phyloP scores from a whole-genome alignment of 768 basidiomycete species.

The Tulasnella sp. region DNA sequence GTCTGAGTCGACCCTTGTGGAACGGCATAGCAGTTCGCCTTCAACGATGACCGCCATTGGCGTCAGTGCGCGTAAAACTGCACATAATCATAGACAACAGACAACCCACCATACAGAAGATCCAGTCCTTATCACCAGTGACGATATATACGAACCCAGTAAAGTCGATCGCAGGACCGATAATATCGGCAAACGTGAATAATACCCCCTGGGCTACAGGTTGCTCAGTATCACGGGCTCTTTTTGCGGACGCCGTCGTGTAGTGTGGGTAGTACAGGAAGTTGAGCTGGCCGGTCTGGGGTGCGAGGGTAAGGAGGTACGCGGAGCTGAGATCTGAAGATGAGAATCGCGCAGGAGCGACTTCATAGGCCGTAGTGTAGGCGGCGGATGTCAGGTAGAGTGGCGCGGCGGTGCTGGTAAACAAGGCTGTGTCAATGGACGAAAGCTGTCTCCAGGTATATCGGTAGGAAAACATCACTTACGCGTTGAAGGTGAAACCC shows the following conservation, averaged over 20 bases:
- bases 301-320: slow-evolving; percentile 17
- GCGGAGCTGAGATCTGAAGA: slow-evolving; percentile 1
- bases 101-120: slow-evolving; percentile 9
- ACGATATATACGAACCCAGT: slow-evolving; percentile 17
- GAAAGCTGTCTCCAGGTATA: too few species aligned
- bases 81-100: too few species aligned
- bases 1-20: too few species aligned
- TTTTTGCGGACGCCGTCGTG: slow-evolving; percentile 2
- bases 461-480: too few species aligned
- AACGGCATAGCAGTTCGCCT: too few species aligned
- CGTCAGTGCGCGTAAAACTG: too few species aligned
- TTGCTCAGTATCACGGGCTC: slow-evolving; percentile 13
- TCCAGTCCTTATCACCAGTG: slow-evolving; percentile 18
- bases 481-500: too few species aligned
- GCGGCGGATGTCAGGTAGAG: slow-evolving; percentile 17
- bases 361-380: slow-evolving; percentile 16
- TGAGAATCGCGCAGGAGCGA: slow-evolving; percentile 13
- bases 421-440: slow-evolving; percentile 2
- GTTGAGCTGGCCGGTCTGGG: slow-evolving; percentile 20
- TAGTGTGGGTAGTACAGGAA: slow-evolving; percentile 19
- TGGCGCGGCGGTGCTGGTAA: too few species aligned
- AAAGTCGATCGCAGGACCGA: neutral
- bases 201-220: slow-evolving; percentile 19
- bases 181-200: slow-evolving; percentile 13
- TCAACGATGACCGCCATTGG: too few species aligned